Base-by-base conservation (phyloP, 2,329 filamentous ascomycete genomes). In the Epichloe brachyelytri region DNA sequence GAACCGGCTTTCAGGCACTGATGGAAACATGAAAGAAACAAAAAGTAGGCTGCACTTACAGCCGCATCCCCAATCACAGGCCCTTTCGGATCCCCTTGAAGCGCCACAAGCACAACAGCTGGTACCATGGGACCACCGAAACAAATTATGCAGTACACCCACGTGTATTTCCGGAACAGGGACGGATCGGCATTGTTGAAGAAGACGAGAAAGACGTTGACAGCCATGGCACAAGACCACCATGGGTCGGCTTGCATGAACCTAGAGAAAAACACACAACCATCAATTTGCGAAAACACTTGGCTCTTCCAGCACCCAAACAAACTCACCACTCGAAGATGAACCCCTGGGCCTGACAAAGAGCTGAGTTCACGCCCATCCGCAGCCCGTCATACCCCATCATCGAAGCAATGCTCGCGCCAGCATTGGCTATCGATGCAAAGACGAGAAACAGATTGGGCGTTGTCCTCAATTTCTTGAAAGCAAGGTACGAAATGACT, bases 181-280 rank as follows among this genome's bases (percentile, higher is more conserved):
- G 79, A 79, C 0, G 77, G 76, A 46, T 73, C 73, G 10, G 73
- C 75, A 17, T 75, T 72, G 60, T 71, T 71, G 64, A 80, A 80
- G 60, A 81, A 80, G 40, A 80, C 77, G 47, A 90, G 74, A 62
- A 83, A 88, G 51, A 91, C 86, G 56, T 91, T 91, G 59, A 84
- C 74, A 0, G 86, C 85, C 86, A 91, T 91, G 54, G 83, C 84
- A 57, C 88, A 79, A 0, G 84, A 86, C 85, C 83, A 89, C 68
- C 85, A 76, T 0, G 83, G 80, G 65, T 87, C 84, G 3, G 83
- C 83, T 57, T 84, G 82, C 78, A 86, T 85, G 64, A 87, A 88
- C 79, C 82, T 87, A 43, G 14, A 5, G 11, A 3, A 34, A 34
- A 8, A 14, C 14, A n/a, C 19, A 37, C 5, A 36, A 22, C 30